Evolutionary conservation across 2,329 filamentous ascomycete genomes (phyloP).

Genomic region (Calonectria leucothoes): DNA sequence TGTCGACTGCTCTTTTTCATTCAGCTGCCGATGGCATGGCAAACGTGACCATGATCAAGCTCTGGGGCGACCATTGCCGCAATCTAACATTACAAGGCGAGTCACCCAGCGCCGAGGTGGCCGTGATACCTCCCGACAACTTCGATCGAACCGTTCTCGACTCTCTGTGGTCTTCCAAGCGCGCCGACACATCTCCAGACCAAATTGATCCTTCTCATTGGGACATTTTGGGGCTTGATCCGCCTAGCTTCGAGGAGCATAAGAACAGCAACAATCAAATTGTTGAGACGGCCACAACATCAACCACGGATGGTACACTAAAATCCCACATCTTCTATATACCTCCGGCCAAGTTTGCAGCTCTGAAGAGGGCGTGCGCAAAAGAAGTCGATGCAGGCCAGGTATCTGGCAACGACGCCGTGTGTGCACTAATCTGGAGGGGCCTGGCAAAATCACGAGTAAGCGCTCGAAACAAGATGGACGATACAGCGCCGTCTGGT

Average conservation of each 20-base stretch:
- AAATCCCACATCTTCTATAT: conserved; percentile 4
- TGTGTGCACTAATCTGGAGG: background rate
- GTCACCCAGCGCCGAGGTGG: background rate
- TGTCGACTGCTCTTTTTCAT: background rate
- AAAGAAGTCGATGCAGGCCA: background rate
- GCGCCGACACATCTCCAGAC: background rate
- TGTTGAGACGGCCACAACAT: background rate
- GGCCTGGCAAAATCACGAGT: background rate
- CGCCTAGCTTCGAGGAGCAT: background rate
- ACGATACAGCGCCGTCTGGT: background rate
- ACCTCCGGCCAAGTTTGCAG: background rate
- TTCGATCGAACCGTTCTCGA: background rate
- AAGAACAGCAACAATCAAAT: background rate
- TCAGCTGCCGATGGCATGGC: background rate
- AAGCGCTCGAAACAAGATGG: background rate
- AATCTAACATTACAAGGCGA: background rate
- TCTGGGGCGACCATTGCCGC: background rate
- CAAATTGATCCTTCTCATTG: background rate
- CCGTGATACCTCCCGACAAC: background rate
- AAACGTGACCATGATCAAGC: background rate
- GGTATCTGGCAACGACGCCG: background rate
- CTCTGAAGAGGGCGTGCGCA: background rate
- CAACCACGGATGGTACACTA: background rate
- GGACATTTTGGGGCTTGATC: background rate
- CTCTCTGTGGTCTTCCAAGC: background rate